phyloP scores from a whole-genome alignment of 176 grass and related monocot species.

The Hordeum vulgare region DNA sequence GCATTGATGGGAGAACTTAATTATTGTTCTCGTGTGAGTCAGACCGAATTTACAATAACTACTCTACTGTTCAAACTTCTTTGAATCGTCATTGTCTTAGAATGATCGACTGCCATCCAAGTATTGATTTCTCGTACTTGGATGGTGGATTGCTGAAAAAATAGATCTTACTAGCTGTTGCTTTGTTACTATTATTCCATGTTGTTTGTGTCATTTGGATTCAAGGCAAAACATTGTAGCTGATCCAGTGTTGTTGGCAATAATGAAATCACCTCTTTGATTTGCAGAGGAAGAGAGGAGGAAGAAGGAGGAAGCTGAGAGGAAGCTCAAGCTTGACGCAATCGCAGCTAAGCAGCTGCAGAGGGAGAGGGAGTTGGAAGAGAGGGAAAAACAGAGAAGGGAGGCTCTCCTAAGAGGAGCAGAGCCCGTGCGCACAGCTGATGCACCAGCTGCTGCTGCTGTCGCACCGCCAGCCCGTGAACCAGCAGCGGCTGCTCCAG shows the following conservation, averaged over 20 bases:
- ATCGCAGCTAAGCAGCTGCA: constrained; percentile 70
- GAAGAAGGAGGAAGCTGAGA: constrained; percentile 73
- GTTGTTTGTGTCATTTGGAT: background rate
- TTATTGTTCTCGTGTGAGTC: background rate
- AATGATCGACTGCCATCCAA: background rate
- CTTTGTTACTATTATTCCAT: background rate
- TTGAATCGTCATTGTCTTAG: background rate
- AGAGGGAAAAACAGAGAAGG: constrained; percentile 44
- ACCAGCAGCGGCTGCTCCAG: constrained; percentile 27
- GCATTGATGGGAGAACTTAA: too few relatives aligned
- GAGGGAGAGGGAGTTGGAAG: constrained; percentile 74
- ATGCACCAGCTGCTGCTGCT: background rate
- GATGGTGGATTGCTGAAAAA: background rate
- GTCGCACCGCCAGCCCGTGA: constrained; percentile 25
- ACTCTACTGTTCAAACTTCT: background rate
- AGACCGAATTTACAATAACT: too few relatives aligned
- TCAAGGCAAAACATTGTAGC: background rate
- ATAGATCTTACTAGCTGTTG: background rate
- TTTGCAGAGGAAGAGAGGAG: constrained; percentile 85
- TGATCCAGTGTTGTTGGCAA: background rate
- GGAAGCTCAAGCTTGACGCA: constrained; percentile 81
- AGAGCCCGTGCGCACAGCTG: constrained; percentile 15
- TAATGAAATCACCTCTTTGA: background rate
- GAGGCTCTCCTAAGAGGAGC: constrained; percentile 41
- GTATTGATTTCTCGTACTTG: background rate